Percentiles rank a stretch among this genome's conserved stretches.
Conservation (phyloP, 2,329 filamentous ascomycete genomes). For the Paracoccidioides brasiliensis region DNA sequence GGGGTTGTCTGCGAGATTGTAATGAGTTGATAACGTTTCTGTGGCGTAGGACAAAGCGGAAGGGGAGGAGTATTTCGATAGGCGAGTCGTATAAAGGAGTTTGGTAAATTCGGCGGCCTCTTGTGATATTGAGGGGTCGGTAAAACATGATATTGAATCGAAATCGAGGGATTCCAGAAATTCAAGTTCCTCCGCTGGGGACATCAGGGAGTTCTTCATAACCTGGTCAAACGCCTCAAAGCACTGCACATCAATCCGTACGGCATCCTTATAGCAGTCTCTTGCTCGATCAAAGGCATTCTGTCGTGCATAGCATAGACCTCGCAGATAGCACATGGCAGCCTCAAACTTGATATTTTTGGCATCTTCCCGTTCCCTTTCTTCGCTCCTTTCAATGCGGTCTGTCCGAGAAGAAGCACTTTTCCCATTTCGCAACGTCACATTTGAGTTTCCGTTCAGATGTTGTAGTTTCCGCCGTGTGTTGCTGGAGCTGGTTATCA, state of each 20-base stretch:
- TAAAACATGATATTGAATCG: slow-evolving; percentile 57
- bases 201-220: slow-evolving; percentile 90
- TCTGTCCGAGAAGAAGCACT: slow-evolving; percentile 33
- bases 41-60: slow-evolving; percentile 70
- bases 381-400: slow-evolving; percentile 44
- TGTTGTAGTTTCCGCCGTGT: slow-evolving; percentile 59
- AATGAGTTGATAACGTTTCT: slow-evolving; percentile 85
- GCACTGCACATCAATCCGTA: slow-evolving; percentile 92
- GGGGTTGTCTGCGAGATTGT: slow-evolving; percentile 71
- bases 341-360: slow-evolving; percentile 78
- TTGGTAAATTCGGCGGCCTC: slow-evolving; percentile 89
- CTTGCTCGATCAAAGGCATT: slow-evolving; percentile 96
- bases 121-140: slow-evolving; percentile 56
- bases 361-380: slow-evolving; percentile 54
- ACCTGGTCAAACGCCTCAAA: slow-evolving; percentile 97
- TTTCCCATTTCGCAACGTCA: slow-evolving; percentile 36
- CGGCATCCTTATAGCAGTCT: slow-evolving; percentile 95
- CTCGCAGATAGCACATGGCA: slow-evolving; percentile 90
- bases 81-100: slow-evolving; percentile 86
- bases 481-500: slow-evolving; percentile 56
- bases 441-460: slow-evolving; percentile 41
- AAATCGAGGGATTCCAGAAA: slow-evolving; percentile 86
- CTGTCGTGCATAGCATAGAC: slow-evolving; percentile 89
- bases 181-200: slow-evolving; percentile 75
- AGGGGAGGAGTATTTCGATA: slow-evolving; percentile 90